Conservation (phyloP, 192 early-diverging fungal species). For the Mortierella hygrophila region DNA sequence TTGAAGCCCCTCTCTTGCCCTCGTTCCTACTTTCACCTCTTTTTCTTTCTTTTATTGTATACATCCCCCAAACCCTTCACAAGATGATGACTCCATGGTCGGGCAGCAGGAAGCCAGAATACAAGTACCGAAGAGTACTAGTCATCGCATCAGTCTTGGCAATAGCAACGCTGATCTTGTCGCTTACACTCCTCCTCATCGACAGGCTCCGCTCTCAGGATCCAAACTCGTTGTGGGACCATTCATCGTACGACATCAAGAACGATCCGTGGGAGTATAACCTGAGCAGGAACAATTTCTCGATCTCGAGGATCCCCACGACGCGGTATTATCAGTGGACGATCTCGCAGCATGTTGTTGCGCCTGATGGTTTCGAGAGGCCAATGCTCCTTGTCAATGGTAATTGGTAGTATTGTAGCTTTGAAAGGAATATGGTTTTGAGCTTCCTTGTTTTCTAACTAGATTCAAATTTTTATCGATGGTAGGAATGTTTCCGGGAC, state of each 20-base stretch:
- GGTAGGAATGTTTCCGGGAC: slow-evolving; percentile 51
- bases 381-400: slow-evolving; percentile 12
- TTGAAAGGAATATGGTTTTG: too few relatives aligned
- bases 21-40: not conserved
- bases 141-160: not conserved
- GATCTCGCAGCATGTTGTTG: not conserved
- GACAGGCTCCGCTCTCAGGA: not conserved
- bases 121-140: not conserved
- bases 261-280: not conserved
- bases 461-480: not conserved
- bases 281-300: not conserved
- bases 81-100: not conserved
- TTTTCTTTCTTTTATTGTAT: not conserved
- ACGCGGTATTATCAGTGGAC: slow-evolving; percentile 15
- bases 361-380: not conserved
- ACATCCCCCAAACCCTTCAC: not conserved
- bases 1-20: not conserved
- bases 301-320: not conserved
- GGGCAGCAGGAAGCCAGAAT: not conserved
- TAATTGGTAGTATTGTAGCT: not conserved
- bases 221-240: not conserved
- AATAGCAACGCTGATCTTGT: not conserved
- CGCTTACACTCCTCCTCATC: not conserved
- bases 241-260: slow-evolving; percentile 2
- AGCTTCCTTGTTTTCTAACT: not conserved